Conservation (phyloP, 768 basidiomycete genomes). For the Leccinum subgranulosum region DNA sequence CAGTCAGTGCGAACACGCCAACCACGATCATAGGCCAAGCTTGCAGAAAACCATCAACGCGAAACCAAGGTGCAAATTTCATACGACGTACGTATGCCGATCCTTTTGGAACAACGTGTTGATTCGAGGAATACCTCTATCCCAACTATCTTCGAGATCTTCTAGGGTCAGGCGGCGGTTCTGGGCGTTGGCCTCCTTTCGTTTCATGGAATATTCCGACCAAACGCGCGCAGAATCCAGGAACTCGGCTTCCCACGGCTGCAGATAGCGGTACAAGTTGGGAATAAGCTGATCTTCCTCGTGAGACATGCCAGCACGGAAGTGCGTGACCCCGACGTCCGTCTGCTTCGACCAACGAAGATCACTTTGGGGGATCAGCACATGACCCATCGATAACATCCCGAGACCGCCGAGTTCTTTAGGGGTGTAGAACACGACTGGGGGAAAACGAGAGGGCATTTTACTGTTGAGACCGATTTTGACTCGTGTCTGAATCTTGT, state of each 20-base stretch:
- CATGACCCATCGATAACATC: slow-evolving; percentile 99
- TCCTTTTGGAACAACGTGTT: slow-evolving; percentile 99
- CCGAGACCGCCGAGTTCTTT: slow-evolving; percentile 98
- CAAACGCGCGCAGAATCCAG: slow-evolving; percentile 97
- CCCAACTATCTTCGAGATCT: slow-evolving; percentile 98
- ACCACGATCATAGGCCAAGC: slow-evolving; percentile 95
- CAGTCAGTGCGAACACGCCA: slow-evolving; percentile 98
- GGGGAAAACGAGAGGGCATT: slow-evolving; percentile 99
- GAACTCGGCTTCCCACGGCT: slow-evolving; percentile 98
- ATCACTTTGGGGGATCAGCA: slow-evolving; percentile 96
- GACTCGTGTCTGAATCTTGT: slow-evolving; percentile 99
- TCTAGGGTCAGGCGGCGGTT: slow-evolving; percentile 96
- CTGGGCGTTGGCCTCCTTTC: slow-evolving; percentile 99
- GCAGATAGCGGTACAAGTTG: slow-evolving; percentile 94
- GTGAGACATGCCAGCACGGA: slow-evolving; percentile 98
- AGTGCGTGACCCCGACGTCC: slow-evolving; percentile 95
- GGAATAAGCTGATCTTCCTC: slow-evolving; percentile 95
- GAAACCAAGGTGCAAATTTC: background rate
- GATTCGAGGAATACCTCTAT: slow-evolving; percentile 97
- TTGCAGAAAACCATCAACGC: slow-evolving; percentile 24
- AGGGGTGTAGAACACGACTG: slow-evolving; percentile 93
- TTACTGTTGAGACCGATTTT: slow-evolving; percentile 99
- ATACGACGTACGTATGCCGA: slow-evolving; percentile 69
- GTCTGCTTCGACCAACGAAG: slow-evolving; percentile 98
- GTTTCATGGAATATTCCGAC: slow-evolving; percentile 99